Base-by-base conservation (phyloP, 768 basidiomycete species). In the Termitomyces sp. region DNA sequence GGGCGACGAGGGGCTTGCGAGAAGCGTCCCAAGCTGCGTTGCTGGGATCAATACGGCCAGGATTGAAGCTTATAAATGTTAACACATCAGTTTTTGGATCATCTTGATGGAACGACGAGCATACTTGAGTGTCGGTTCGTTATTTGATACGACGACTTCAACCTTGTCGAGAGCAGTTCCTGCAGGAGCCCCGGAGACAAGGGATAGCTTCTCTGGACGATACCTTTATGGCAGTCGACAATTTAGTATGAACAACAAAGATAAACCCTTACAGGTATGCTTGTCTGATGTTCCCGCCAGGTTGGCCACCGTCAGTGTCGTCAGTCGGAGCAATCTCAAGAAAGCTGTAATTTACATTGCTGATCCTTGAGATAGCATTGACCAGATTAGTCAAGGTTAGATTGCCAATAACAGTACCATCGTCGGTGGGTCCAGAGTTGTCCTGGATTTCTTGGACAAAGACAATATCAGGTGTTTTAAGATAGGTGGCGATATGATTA, bases 381-480 rank as follows among this genome's bases (percentile, higher is more conserved):
- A 77, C 72, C 23, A 86, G 68, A 10, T 71, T 78, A 19, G 71
- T 63, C 35, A 86, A 70, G 6, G 84, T 85, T 54, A 79, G 62
- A 64, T 81, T 79, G 9, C 80, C 82, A 50, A 65, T 70, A 45
- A 83, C 80, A 5, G 74, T 74, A 19, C 84, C 84, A 62, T 85
- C 76, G 62, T 85, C 66, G 0, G 66, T 76, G 1, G 75, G 62
- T 5, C 83, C 83, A 3, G 74, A 76, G 65, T 84, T 78, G 65
- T 84, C 83, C 62, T 85, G 82, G 17, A 86, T 79, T 61, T 86
- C 85, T 67, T 86, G 84, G 7, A 86, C 60, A 65, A 85, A 84
- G 59, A 86, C 65, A 53, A 86, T 73, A 62, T 85, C 83, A 1
- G 85, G 84, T 0, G 76, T 73, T 17, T 70, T 67, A 15, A 86